Evolutionary conservation across 352 stramenopile genomes (phyloP).

Genomic region (Pythium phragmitis): DNA sequence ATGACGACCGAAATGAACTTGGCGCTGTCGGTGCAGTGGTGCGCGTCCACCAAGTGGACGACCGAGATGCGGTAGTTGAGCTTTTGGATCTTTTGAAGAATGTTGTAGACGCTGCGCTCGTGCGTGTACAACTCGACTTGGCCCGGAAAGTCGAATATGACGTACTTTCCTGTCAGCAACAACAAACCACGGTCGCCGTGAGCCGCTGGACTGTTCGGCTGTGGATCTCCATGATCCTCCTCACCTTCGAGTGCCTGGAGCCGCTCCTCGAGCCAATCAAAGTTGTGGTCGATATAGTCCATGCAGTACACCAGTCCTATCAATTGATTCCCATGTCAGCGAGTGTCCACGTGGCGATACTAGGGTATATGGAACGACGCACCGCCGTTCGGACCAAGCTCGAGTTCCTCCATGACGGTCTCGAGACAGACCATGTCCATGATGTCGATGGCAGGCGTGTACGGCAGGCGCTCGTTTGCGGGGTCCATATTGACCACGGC

Average conservation of each 20-base stretch:
- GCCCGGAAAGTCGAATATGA: conserved; percentile 98
- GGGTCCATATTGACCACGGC: conserved; percentile 98
- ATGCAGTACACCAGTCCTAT: conserved; percentile 98
- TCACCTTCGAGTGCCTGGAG: conserved; percentile 63
- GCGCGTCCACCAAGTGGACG: conserved; percentile 95
- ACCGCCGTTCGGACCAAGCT: conserved; percentile 96
- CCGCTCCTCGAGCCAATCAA: conserved; percentile 97
- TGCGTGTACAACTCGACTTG: conserved; percentile 99
- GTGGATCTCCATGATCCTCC: background rate
- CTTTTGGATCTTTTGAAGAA: conserved; percentile 94
- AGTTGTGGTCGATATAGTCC: conserved; percentile 98
- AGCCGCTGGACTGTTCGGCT: no score
- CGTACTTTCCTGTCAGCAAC: conserved; percentile 89
- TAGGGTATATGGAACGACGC: conserved; percentile 1
- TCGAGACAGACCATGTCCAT: conserved; percentile 96
- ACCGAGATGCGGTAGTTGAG: conserved; percentile 83
- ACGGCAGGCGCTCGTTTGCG: conserved; percentile 92
- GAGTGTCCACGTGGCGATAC: background rate
- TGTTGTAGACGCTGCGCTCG: conserved; percentile 94
- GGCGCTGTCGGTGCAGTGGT: conserved; percentile 91
- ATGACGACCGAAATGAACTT: conserved; percentile 98
- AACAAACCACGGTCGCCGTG: background rate
- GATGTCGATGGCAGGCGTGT: conserved; percentile 90
- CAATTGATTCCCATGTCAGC: background rate
- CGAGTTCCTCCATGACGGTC: conserved; percentile 92